Evolutionary conservation across 2,329 filamentous ascomycete species (phyloP).

Genomic region (Fusarium tuaranense): DNA sequence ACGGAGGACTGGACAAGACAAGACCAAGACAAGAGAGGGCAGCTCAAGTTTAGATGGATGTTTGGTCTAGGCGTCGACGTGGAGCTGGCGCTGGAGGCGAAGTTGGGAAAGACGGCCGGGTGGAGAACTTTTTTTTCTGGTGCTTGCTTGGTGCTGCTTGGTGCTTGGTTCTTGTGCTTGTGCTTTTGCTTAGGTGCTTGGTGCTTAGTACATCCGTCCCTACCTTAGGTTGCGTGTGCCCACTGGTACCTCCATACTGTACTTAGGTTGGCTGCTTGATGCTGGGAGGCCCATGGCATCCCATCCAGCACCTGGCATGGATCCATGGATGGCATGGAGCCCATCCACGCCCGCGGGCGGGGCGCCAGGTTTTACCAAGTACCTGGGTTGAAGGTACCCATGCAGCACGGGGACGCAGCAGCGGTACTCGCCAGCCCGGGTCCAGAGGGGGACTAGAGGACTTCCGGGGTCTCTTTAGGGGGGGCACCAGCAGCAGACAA

Average conservation of each 20-base stretch:
- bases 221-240: neutral
- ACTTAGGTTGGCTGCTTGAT: conserved; percentile 1
- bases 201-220: conserved; percentile 7
- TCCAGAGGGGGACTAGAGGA: conserved; percentile 30
- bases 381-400: conserved; percentile 38
- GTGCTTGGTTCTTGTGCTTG: conserved; percentile 4
- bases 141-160: conserved; percentile 17
- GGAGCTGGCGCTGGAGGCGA: conserved; percentile 31
- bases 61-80: conserved; percentile 38
- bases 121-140: conserved; percentile 34
- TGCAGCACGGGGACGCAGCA: conserved; percentile 35
- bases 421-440: conserved; percentile 33
- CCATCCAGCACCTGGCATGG: conserved; percentile 18
- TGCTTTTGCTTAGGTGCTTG: neutral
- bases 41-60: conserved; percentile 27
- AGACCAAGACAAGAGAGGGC: conserved; percentile 12
- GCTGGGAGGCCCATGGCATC: conserved; percentile 26
- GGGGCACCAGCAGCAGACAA: conserved; percentile 30
- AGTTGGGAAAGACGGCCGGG: conserved; percentile 34
- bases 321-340: neutral
- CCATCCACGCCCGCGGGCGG: conserved; percentile 18
- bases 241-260: neutral
- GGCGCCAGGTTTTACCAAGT: conserved; percentile 39
- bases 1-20: conserved; percentile 22
- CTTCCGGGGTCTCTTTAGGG: conserved; percentile 25